A percentile compares a stretch with the other conserved stretches of the same genome.
phyloP scores from a whole-genome alignment of 257 asterid genomes.

The Nemophila menziesii region DNA sequence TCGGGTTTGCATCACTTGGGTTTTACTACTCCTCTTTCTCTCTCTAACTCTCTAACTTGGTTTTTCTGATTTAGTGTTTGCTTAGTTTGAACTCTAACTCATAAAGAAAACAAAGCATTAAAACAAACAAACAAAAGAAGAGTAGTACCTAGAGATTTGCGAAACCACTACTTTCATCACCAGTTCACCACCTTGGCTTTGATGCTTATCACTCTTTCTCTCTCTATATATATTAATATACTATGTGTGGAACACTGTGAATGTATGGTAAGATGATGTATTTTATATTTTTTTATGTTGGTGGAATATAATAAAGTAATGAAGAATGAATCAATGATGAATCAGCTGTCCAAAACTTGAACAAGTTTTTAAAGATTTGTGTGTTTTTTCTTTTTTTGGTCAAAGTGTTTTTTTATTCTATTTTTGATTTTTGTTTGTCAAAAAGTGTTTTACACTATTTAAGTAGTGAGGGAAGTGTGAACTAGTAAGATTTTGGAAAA shows the following conservation, averaged over 20 bases:
- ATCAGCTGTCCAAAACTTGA: slow-evolving; percentile 6
- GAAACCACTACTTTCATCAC: slow-evolving; percentile 14
- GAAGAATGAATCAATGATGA: no score
- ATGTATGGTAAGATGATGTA: not conserved
- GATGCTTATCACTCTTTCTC: slow-evolving; percentile 17
- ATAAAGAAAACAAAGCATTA: slow-evolving; percentile 2
- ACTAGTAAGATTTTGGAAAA: no score
- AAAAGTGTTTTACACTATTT: no score
- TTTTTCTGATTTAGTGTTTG: slow-evolving; percentile 4
- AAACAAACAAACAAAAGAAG: slow-evolving; percentile 9
- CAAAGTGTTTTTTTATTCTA: no score
- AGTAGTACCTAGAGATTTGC: slow-evolving; percentile 38
- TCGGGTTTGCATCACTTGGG: slow-evolving; percentile 36
- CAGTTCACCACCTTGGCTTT: slow-evolving; percentile 17
- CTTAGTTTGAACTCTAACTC: slow-evolving; percentile 20
- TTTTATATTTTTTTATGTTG: slow-evolving; percentile 5
- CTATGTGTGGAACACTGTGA: not conserved
- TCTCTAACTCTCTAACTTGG: slow-evolving; percentile 8
- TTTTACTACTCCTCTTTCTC: slow-evolving; percentile 14
- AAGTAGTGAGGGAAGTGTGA: no score
- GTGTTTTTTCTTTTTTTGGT: not conserved
- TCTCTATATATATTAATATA: not conserved
- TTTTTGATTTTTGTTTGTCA: slow-evolving; percentile 1
- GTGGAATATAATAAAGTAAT: slow-evolving; percentile 8
- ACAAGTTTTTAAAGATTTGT: not conserved